Percentiles rank a stretch among this genome's conserved stretches.
Conservation (phyloP, 2,329 filamentous ascomycete genomes). For the Trichoderma endophyticum region DNA sequence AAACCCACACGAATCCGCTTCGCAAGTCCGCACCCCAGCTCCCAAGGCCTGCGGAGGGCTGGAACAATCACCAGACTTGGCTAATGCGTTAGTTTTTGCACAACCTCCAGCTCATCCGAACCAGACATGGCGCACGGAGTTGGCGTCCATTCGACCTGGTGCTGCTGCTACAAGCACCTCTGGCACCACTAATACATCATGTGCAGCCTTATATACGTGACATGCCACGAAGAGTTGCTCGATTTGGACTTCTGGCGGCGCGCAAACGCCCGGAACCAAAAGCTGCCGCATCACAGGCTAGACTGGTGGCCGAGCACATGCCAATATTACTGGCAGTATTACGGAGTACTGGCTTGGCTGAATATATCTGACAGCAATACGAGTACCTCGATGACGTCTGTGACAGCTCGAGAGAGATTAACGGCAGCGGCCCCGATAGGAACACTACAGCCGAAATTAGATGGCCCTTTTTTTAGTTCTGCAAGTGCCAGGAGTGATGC, state of each 20-base stretch:
- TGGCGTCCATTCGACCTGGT: not conserved
- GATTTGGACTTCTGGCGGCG: not conserved
- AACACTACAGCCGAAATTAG: constrained; percentile 2
- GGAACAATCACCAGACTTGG: constrained; percentile 5
- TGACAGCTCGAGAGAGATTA: not conserved
- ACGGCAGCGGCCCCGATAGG: not conserved
- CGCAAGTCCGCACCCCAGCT: constrained; percentile 8
- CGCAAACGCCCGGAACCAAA: not conserved
- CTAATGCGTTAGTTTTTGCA: not conserved
- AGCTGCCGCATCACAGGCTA: not conserved
- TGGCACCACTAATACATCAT: not conserved
- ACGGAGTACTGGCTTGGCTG: not conserved
- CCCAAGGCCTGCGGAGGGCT: not conserved
- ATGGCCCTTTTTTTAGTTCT: constrained; percentile 5
- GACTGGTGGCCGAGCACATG: not conserved
- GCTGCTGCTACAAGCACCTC: not conserved
- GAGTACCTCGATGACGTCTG: constrained; percentile 4
- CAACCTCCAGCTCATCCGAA: not conserved
- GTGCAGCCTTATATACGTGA: not conserved
- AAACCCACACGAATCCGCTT: constrained; percentile 12
- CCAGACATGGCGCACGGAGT: not conserved
- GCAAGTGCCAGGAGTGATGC: not conserved
- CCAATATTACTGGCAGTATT: not conserved
- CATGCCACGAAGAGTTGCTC: not conserved
- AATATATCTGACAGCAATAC: not conserved